These are phyloP conservation scores for Solanum peruvianum DNA, from an alignment of 257 asterid genomes.

Conservation along the genomic window DNA sequence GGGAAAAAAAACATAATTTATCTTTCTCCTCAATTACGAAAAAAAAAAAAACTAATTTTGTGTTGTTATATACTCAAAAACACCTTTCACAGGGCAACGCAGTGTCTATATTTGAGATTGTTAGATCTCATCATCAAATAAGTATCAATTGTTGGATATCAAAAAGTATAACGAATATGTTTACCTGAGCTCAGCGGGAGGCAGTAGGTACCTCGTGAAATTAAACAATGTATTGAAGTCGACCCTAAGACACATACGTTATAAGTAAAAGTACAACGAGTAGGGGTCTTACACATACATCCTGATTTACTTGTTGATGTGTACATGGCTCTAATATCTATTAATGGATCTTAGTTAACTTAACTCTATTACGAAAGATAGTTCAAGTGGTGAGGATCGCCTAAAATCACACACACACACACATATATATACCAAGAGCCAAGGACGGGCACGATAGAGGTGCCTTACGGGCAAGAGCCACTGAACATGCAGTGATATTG, in stretches of 20 bases:
- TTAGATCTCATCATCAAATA: too few species aligned
- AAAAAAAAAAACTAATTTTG: not conserved
- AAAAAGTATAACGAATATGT: too few species aligned
- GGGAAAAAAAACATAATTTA: not conserved
- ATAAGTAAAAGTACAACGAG: not conserved
- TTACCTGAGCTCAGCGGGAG: not conserved
- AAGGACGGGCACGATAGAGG: slow-evolving; percentile 12
- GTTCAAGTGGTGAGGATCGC: not conserved
- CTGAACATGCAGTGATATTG: slow-evolving; percentile 49
- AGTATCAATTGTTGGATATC: too few species aligned
- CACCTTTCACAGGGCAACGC: too few species aligned
- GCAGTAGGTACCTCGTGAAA: not conserved
- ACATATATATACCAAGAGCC: slow-evolving; percentile 17
- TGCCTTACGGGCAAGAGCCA: slow-evolving; percentile 39
- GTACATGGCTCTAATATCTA: not conserved
- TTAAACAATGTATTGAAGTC: too few species aligned
- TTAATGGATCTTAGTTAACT: not conserved
- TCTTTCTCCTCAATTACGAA: not conserved
- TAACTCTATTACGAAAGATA: not conserved
- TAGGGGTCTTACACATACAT: not conserved
- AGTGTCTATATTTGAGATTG: too few species aligned
- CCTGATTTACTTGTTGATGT: not conserved
- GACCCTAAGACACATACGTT: not conserved
- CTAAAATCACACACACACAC: not conserved
- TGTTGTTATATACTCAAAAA: not conserved